These are phyloP conservation scores for Penicillium oxalicum DNA, from an alignment of 2,329 filamentous ascomycete species.

Conservation along the genomic window DNA sequence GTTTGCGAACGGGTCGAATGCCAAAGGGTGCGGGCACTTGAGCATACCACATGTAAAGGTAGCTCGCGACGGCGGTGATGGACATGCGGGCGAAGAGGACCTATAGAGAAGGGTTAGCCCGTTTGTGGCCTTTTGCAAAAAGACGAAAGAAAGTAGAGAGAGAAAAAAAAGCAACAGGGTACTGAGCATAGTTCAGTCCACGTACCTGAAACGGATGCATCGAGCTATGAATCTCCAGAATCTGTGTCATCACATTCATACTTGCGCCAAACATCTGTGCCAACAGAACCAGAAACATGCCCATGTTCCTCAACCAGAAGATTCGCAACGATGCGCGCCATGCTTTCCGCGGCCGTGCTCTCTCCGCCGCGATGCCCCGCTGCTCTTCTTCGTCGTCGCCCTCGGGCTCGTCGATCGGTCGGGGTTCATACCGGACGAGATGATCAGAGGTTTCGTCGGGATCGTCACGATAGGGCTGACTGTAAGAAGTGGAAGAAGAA, in stretches of 20 bases:
- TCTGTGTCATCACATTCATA: slow-evolving; percentile 77
- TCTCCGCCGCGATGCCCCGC: not conserved
- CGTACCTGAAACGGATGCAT: slow-evolving; percentile 71
- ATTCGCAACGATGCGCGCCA: slow-evolving; percentile 22
- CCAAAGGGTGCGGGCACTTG: slow-evolving; percentile 66
- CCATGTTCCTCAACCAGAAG: slow-evolving; percentile 61
- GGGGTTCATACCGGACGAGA: slow-evolving; percentile 15
- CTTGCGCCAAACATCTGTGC: slow-evolving; percentile 75
- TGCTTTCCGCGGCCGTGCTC: slow-evolving; percentile 19
- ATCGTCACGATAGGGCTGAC: slow-evolving; percentile 11
- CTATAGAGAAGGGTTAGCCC: slow-evolving; percentile 22
- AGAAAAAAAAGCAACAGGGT: not conserved
- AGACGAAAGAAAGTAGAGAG: too few species aligned
- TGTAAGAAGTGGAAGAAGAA: not conserved
- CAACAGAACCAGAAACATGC: slow-evolving; percentile 64
- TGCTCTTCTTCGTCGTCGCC: slow-evolving; percentile 4
- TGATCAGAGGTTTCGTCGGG: not conserved
- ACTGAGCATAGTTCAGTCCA: slow-evolving; percentile 4
- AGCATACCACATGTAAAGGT: slow-evolving; percentile 66
- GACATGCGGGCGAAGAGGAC: slow-evolving; percentile 75
- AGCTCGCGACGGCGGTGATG: slow-evolving; percentile 63
- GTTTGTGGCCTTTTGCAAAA: not conserved
- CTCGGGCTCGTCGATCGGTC: slow-evolving; percentile 14
- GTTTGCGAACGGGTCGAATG: slow-evolving; percentile 55
- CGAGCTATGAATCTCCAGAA: slow-evolving; percentile 63